A percentile compares a stretch with the other conserved stretches of the same genome.
These are phyloP conservation scores for Penicillium odoratum DNA, from an alignment of 495 filamentous ascomycete species.

Conservation along the genomic window DNA sequence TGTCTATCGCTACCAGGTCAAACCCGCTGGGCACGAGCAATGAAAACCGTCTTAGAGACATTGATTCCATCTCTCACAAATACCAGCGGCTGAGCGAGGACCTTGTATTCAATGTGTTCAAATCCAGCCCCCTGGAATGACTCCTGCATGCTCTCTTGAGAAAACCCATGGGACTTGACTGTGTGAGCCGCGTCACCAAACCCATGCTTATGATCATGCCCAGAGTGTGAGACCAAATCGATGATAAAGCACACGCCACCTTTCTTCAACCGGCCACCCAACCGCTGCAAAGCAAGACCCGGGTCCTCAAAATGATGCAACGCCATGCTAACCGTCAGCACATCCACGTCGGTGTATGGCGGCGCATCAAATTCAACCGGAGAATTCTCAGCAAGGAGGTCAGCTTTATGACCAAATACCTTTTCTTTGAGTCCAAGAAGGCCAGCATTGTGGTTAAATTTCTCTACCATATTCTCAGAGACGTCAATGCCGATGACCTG, in stretches of 20 bases:
- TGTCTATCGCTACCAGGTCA: too few species aligned
- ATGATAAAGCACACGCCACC: constrained; percentile 65
- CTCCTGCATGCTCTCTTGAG: constrained; percentile 47
- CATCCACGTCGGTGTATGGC: constrained; percentile 59
- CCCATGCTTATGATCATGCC: constrained; percentile 25
- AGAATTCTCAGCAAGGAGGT: constrained; percentile 50
- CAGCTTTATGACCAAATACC: constrained; percentile 58
- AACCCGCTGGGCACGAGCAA: constrained; percentile 34
- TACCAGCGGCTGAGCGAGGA: constrained; percentile 32
- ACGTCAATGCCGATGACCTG: constrained; percentile 65
- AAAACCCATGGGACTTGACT: constrained; percentile 60
- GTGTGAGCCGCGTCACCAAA: constrained; percentile 42
- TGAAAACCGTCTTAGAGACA: constrained; percentile 34
- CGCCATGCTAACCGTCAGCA: constrained; percentile 63
- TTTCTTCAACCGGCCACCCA: constrained; percentile 59
- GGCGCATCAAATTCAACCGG: constrained; percentile 42
- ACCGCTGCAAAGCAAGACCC: constrained; percentile 50
- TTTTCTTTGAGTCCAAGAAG: constrained; percentile 46
- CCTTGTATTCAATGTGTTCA: constrained; percentile 37
- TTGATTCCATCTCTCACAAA: constrained; percentile 29
- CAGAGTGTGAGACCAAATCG: constrained; percentile 54
- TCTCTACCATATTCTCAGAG: constrained; percentile 63
- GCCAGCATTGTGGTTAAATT: constrained; percentile 51
- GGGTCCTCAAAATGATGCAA: constrained; percentile 75
- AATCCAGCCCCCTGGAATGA: constrained; percentile 55